phyloP scores from a whole-genome alignment of 1,284 basidiomycete species.

The Puccinia novopanici region DNA sequence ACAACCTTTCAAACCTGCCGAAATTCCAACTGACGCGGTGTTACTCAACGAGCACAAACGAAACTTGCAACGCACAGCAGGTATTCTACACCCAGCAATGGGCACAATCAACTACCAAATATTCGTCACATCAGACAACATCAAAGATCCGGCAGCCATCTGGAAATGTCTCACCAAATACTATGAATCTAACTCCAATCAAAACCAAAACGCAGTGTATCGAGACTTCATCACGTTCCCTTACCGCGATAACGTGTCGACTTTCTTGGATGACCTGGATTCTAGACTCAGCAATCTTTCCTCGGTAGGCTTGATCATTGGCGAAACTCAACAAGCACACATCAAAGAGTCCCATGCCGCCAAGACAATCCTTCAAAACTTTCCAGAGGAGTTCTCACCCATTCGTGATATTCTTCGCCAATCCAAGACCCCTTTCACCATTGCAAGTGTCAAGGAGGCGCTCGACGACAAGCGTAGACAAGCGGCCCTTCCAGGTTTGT shows the following conservation, averaged over 20 bases:
- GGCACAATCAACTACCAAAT: neutral
- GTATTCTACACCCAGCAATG: neutral
- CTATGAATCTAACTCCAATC: neutral
- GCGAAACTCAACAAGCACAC: neutral
- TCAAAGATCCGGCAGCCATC: neutral
- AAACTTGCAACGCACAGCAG: neutral
- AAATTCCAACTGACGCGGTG: neutral
- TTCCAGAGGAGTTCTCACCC: neutral
- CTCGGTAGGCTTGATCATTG: neutral
- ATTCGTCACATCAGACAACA: neutral
- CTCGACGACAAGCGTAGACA: neutral
- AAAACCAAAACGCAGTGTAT: neutral
- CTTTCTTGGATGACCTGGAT: neutral
- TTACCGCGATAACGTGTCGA: neutral
- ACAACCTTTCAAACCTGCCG: too few relatives aligned
- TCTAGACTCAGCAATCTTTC: neutral
- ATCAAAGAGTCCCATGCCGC: too few relatives aligned
- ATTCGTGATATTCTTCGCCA: neutral
- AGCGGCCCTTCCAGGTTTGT: neutral
- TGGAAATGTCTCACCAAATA: neutral
- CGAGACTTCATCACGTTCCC: neutral
- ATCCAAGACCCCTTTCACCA: neutral
- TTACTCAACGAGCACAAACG: neutral
- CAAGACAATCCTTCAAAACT: neutral
- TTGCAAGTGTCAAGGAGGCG: neutral